A percentile compares a stretch with the other conserved stretches of the same genome.
These are phyloP conservation scores for Firmiana major DNA, from an alignment of 345 rosid genomes.

Conservation along the genomic window DNA sequence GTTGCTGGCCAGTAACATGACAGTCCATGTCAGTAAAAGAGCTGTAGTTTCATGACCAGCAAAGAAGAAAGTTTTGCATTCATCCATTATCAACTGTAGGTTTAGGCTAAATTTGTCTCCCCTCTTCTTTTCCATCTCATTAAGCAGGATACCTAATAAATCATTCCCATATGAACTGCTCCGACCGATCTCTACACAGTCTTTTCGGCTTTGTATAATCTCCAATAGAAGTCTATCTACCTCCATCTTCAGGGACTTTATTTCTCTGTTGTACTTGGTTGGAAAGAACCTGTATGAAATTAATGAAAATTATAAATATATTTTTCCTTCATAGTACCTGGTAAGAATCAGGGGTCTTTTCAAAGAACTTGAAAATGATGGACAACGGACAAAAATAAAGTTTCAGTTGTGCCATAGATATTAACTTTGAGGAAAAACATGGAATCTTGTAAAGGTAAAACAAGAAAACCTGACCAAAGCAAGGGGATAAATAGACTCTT, in stretches of 20 bases:
- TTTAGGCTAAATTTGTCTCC: slow-evolving; percentile 38
- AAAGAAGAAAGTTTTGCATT: slow-evolving; percentile 93
- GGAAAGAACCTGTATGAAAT: slow-evolving; percentile 63
- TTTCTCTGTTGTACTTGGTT: slow-evolving; percentile 79
- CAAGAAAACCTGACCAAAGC: neutral
- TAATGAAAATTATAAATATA: neutral
- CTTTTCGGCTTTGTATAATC: slow-evolving; percentile 74
- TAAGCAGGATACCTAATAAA: slow-evolving; percentile 67
- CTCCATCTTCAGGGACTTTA: slow-evolving; percentile 68
- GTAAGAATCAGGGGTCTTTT: neutral
- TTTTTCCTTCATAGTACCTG: neutral
- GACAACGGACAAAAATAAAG: neutral
- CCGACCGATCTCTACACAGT: slow-evolving; percentile 75
- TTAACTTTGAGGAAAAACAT: slow-evolving; percentile 4
- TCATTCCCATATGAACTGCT: slow-evolving; percentile 80
- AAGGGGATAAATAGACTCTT: neutral
- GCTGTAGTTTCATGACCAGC: slow-evolving; percentile 97
- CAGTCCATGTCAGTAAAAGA: slow-evolving; percentile 85
- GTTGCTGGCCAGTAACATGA: slow-evolving; percentile 78
- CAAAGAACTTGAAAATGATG: slow-evolving; percentile 4
- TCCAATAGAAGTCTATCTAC: slow-evolving; percentile 80
- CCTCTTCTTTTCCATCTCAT: slow-evolving; percentile 60
- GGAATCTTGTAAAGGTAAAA: slow-evolving; percentile 9
- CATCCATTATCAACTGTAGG: slow-evolving; percentile 90
- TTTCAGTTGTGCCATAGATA: neutral